Conservation (phyloP, 176 grass and related monocot species). For the Otatea glauca region DNA sequence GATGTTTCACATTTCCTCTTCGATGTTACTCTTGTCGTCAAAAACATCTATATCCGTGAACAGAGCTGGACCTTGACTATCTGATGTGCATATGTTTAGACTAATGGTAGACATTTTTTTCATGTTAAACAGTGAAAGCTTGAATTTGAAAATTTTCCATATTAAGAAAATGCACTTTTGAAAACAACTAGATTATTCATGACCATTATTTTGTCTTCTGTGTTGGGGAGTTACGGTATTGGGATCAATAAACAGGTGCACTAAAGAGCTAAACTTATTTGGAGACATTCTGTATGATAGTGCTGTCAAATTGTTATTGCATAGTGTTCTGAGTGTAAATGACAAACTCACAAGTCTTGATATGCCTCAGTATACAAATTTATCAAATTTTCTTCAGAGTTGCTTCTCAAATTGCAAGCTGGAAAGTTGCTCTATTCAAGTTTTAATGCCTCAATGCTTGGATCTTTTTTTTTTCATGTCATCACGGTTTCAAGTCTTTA, state of each 20-base stretch:
- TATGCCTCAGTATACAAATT: background rate
- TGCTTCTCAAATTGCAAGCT: background rate
- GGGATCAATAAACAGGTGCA: background rate
- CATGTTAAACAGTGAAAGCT: background rate
- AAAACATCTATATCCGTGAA: background rate
- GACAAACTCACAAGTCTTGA: background rate
- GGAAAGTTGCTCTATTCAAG: slow-evolving; percentile 7
- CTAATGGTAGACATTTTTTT: background rate
- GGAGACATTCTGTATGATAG: background rate
- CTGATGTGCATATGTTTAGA: slow-evolving; percentile 21
- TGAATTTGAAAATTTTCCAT: background rate
- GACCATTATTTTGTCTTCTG: background rate
- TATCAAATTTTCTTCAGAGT: background rate
- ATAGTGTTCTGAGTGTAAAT: background rate
- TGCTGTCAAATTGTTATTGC: background rate
- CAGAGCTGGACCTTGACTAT: background rate
- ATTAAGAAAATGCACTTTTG: background rate
- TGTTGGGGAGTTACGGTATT: background rate
- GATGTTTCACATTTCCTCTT: slow-evolving; percentile 9
- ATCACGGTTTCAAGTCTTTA: background rate
- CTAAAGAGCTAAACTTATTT: background rate
- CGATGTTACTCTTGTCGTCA: background rate
- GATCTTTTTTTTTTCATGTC: background rate
- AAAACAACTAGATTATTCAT: background rate
- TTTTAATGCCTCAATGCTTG: background rate